A percentile compares a stretch with the other conserved stretches of the same genome.
phyloP scores from a whole-genome alignment of 306 rosid species.

The Vachellia pachyceras region DNA sequence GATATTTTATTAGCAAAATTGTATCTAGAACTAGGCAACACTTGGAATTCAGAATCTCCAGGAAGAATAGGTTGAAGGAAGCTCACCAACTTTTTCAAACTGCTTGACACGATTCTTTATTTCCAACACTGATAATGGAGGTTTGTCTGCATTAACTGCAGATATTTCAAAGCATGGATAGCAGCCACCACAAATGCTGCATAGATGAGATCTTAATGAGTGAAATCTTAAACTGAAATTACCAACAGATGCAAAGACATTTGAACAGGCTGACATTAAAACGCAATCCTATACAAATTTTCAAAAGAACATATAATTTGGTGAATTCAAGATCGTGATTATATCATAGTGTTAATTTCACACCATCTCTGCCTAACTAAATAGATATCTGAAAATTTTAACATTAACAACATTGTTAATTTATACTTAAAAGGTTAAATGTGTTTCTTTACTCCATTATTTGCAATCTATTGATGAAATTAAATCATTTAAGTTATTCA shows the following conservation, averaged over 20 bases:
- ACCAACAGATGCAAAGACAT: constrained; percentile 29
- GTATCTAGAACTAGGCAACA: neutral
- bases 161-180: constrained; percentile 94
- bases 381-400: neutral
- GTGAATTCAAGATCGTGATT: neutral
- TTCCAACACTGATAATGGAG: constrained; percentile 73
- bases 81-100: constrained; percentile 83
- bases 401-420: constrained; percentile 4
- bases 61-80: constrained; percentile 16
- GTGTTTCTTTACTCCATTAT: neutral
- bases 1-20: constrained; percentile 12
- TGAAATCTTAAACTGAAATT: constrained; percentile 18
- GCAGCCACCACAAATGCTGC: constrained; percentile 78
- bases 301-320: constrained; percentile 7
- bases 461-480: neutral
- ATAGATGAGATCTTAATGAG: constrained; percentile 35
- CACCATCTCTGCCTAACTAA: constrained; percentile 21
- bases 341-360: neutral
- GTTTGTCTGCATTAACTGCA: constrained; percentile 94
- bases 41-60: constrained; percentile 14
- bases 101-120: constrained; percentile 85
- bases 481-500: neutral
- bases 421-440: constrained; percentile 13
- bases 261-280: constrained; percentile 22
- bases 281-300: constrained; percentile 13